Evolutionary conservation across 176 grass and related monocot species (phyloP), one percentile per base, ranked within the genome.

Genomic region (Oryza nivara): DNA sequence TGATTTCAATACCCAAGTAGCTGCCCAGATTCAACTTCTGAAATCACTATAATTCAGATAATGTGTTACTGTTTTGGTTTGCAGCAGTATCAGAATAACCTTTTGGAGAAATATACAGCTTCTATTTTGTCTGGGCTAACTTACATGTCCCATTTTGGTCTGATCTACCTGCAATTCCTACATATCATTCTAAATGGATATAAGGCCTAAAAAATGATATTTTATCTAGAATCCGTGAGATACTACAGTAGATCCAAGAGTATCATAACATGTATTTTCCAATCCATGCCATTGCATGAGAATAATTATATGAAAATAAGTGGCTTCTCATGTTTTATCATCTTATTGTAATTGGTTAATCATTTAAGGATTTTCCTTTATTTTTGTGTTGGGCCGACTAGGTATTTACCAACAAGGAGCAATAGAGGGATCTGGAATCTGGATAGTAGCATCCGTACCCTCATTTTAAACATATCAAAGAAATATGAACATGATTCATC

Each of bases 391-490:
- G 45, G 7, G 5, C 22, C 26, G 20, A 15, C 4, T 69, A 97
- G 92, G 19, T 95, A 87, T 68, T 71, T 93, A 61, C 92, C 95
- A 38, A 87, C 89, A 35, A 93, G 86, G 65, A 88, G 35, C 63
- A 97, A 97, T 26, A 83, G 95, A 88, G 79, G 88, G 43, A 93
- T 91, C 80, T 91, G 67, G 89, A 87, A 74, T 54, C 65, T 95
- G 14, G 52, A 60, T 32, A 65, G 16, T 9, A 86, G 92, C 75
- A 90, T 95, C 65, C 46, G 46, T 9, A 38, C 44, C 32, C 84
- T 93, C 46, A 77, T 97, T 67, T 23, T 82, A n/a, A 67, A 86
- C 45, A 79, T 97, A 66, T 87, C 82, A 13, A 80, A 82, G 70
- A 88, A 84, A 46, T 80, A 85, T 17, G 82, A 82, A 30, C 70